Evolutionary conservation across 495 filamentous ascomycete genomes (phyloP).

Genomic region (Penicillium tannophilum): DNA sequence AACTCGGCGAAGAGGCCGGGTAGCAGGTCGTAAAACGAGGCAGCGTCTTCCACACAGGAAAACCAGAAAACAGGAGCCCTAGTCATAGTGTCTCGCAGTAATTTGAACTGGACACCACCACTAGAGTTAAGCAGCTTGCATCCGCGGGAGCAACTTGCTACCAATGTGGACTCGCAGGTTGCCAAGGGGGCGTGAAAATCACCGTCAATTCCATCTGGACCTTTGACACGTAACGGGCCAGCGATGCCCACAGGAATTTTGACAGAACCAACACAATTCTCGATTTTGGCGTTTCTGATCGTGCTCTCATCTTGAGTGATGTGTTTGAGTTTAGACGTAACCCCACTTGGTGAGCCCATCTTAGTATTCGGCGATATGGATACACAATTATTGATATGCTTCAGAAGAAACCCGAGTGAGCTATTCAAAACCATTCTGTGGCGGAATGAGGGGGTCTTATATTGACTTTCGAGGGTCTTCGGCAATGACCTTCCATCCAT

Average conservation of each 20-base stretch:
- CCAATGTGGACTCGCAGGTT: constrained; percentile 16
- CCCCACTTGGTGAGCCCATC: not conserved
- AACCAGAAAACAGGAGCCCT: constrained; percentile 16
- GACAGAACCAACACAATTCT: constrained; percentile 21
- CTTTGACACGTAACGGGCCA: constrained; percentile 14
- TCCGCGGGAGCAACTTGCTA: constrained; percentile 22
- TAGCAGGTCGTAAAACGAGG: constrained; percentile 7
- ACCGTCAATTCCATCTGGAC: not conserved
- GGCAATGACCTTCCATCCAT: too few relatives aligned
- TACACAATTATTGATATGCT: too few relatives aligned
- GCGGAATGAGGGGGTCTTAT: too few relatives aligned
- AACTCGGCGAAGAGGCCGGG: constrained; percentile 1
- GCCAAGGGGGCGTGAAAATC: constrained; percentile 16
- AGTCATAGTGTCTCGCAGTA: constrained; percentile 14
- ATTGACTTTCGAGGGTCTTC: too few relatives aligned
- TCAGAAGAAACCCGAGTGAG: too few relatives aligned
- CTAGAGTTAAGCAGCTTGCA: constrained; percentile 11
- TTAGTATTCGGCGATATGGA: not conserved
- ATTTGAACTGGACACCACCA: constrained; percentile 13
- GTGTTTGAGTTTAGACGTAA: constrained; percentile 8
- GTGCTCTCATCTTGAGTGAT: constrained; percentile 4
- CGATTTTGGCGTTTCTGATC: constrained; percentile 11
- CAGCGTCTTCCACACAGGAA: constrained; percentile 6
- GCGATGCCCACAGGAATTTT: constrained; percentile 18
- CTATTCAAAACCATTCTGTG: too few relatives aligned